Evolutionary conservation across 1,284 basidiomycete species (phyloP), one percentile per base, ranked within the genome.

Genomic region (Gymnopus androsaceus): DNA sequence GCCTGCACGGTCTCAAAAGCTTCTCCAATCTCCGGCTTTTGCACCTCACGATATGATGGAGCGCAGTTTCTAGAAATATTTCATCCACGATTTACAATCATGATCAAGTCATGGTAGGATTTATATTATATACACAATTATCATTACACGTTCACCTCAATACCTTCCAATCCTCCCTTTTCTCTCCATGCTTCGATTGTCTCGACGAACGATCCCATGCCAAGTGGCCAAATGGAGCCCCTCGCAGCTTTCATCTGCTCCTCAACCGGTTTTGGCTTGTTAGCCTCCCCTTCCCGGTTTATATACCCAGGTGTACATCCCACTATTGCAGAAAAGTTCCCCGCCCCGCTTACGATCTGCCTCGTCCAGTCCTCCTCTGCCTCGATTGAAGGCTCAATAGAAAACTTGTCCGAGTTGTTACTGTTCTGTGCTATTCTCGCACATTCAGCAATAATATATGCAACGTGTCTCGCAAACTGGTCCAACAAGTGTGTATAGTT

Each of bases 301-400:
- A 63, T 15, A 36, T 63, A 63, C 6, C 54, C 21, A 6, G 62
- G 62, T 15, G 62, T 63, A 37, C 60, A 63, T 14, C 59, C 61
- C 5, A 33, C 4, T 14, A 63, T 15, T 2, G 7, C 57, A 0
- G 58, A 54, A 40, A 62, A 60, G 45, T 47, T 42, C 4, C 17
- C 45, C 4, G 62, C 38, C n/a, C 61, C 30, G 21, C 21, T 51
- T 33, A 60, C 27, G 15, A 60, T 40, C 44, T 59, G 27, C 19
- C 4, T 30, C 1, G 48, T 19, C 59, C 59, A 64, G 21, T 27
- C 53, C 11, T 62, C 62, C 50, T 62, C 57, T 1, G 48, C 60
- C 2, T 53, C 59, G 15, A 51, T 41, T 1, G 55, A 51, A 12
- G 46, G 48, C 28, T 63, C 62, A 14, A 62, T 30, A 4, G 44